Evolutionary conservation across 306 rosid genomes (phyloP), one percentile per base, ranked within the genome.

Genomic region (Abrus pulchellus): DNA sequence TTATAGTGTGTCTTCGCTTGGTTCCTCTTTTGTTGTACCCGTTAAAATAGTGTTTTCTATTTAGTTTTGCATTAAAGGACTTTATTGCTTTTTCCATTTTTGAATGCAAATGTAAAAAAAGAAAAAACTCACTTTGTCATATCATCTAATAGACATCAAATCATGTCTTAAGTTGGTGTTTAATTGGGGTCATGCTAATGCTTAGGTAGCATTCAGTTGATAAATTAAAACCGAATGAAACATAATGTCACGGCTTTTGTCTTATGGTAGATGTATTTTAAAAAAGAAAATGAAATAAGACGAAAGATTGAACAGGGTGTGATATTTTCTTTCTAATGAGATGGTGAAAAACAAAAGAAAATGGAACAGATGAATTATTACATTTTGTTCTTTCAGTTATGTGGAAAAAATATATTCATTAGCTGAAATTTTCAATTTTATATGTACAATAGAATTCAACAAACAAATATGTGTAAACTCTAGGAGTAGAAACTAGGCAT

Each of bases 51-150:
- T 41, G 77, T 60, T 73, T 73, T 48, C 30, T 64, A 57, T 83
- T 43, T 69, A 13, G 48, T 79, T 68, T 63, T 83, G 87, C 72
- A 86, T 79, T 79, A 79, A 75, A 41, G 62, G 72, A 76, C 60
- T 71, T 45, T 13, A 33, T 53, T 75, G 59, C 56, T 61, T 6
- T 74, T 9, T 57, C 67, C 61, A 56, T 44, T 45, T 72, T 68
- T 81, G 5, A 29, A 54, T 70, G 41, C 57, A 69, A 71, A 40
- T 77, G 74, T 29, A 47, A 20, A 41, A 57, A 68, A 45, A 55
- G 56, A 61, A 29, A 55, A 20, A 27, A 41, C 49, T 47, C 13
- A 38, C 56, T 28, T 80, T 43, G 29, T 30, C 47, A 52, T 61
- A 34, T 72, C 64, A 60, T 80, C 47, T n/a, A 49, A 28, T 13